Base-by-base conservation (phyloP, 192 early-diverging fungal species). In the Coemansia sp. region DNA sequence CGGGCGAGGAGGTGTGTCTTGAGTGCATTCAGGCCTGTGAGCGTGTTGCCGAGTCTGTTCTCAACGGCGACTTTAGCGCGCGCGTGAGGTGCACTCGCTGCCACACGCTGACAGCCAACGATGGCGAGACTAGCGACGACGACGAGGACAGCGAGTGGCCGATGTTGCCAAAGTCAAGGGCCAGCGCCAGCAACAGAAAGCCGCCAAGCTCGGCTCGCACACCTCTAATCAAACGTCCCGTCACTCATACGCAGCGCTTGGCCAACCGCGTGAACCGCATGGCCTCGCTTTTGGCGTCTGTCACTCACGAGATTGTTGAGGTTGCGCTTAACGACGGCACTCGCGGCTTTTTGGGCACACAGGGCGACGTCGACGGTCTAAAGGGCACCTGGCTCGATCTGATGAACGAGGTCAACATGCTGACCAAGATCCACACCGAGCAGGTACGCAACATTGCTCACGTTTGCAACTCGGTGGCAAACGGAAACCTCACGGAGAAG, bases 311-410 rank as follows among this genome's bases (percentile, higher is more conserved):
- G 51, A 82, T 90, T 9, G 82, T 83, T 13, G 78, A 82, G 32
- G 88, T 90, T 4, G 80, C 85, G 5, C 78, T 80, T 42, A 86
- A 86, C 62, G 86, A 88, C 40, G 88, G 86, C 19, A 80, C 80
- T 0, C 80, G 86, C 55, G 88, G 88, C 4, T 73, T 67, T 29
- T 55, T 90, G 5, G 88, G 86, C 13, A 82, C 79, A 1, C 86
- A 85, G 56, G 86, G 82, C 29, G 56, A 81, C 8, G 80, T 85
- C 10, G 65, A 65, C 36, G 86, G 76, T 7, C 70, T 82, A 1
- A 70, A 63, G 13, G 86, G 86, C 4, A 84, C 80, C 1, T 88
- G 86, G 86, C 79, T 83, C 37, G 75, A 83, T 30, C 53, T 86
- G 23, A 85, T 83, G 26, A 83, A 78, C 62, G 81, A 86, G 25